Base-by-base conservation (phyloP, 257 asterid genomes). In the Penstemon eatonii region DNA sequence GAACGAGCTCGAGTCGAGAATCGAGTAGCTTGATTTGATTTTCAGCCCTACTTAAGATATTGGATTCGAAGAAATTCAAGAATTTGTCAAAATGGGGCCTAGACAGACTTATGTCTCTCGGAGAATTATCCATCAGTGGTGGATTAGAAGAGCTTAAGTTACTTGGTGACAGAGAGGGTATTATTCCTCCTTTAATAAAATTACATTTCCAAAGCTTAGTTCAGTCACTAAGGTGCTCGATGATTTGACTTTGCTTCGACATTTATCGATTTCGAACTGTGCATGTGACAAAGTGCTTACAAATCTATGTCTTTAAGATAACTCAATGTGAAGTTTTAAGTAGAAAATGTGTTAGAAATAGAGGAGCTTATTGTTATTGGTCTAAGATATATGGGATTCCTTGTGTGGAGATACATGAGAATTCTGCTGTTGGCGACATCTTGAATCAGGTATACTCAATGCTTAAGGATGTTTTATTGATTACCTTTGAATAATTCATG, bases 331-430 rank as follows among this genome's bases (percentile, higher is more conserved):
- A 75, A 5, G 72, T 66, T 67, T 75, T 87, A 68, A 79, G 68
- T 56, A 75, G 72, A 10, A 75, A 59, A 25, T 87, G 89, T 75
- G 66, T 44, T 65, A 87, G 68, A 45, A 87, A 78, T 54, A 81
- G 5, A 72, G 95, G 95, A 0, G 91, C 83, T n/a, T n/a, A n/a
- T n/a, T n/a, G n/a, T 1, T 79, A 79, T 75, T 87, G 95, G 95
- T 47, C 72, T 4, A 81, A 78, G 83, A 87, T 87, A 42, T 77
- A 83, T 53, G 86, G 82, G 54, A 83, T 87, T 72, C 95, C 95
- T 60, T 85, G 95, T 43, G 95, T 87, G 75, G 87, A 83, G 78
- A 61, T 87, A 1, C 87, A 85, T 66, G 82, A 82, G 56, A 76
- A 67, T 49, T 80, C 80, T 65, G 78, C 25, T 19, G 25, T 19